Percentiles rank a stretch among this genome's conserved stretches.
Conservation (phyloP, 768 basidiomycete species). For the Boletus tylopilopsis region DNA sequence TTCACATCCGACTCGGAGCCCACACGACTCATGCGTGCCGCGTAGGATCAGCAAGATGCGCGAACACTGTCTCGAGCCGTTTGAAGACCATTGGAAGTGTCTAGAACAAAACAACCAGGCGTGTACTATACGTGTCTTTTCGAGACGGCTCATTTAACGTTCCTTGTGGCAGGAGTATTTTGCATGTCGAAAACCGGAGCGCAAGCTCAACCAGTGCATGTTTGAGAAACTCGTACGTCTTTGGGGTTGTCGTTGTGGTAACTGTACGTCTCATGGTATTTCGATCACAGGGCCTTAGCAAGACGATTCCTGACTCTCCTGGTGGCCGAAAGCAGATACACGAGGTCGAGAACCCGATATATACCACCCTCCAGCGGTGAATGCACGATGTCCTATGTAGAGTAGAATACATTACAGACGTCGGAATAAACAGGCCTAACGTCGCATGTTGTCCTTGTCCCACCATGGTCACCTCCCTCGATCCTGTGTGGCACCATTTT, state of each 20-base stretch:
- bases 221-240: slow-evolving; percentile 88
- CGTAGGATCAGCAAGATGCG: slow-evolving; percentile 87
- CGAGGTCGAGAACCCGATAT: slow-evolving; percentile 83
- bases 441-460: slow-evolving; percentile 28
- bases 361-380: slow-evolving; percentile 81
- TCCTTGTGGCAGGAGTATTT: slow-evolving; percentile 68
- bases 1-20: neutral
- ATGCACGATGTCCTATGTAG: slow-evolving; percentile 13
- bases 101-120: slow-evolving; percentile 94
- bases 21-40: neutral
- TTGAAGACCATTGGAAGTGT: slow-evolving; percentile 92
- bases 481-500: neutral
- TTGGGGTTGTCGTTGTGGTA: neutral
- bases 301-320: slow-evolving; percentile 88
- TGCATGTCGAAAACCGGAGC: slow-evolving; percentile 85
- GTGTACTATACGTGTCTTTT: slow-evolving; percentile 25
- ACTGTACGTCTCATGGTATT: neutral
- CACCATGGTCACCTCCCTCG: slow-evolving; percentile 16
- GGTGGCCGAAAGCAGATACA: slow-evolving; percentile 81
- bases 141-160: neutral
- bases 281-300: slow-evolving; percentile 71
- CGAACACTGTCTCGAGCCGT: slow-evolving; percentile 84
- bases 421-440: neutral
- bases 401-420: slow-evolving; percentile 13
- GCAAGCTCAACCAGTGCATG: slow-evolving; percentile 87